phyloP scores from a whole-genome alignment of 495 filamentous ascomycete genomes.

The Penicillium macrosclerotiorum region DNA sequence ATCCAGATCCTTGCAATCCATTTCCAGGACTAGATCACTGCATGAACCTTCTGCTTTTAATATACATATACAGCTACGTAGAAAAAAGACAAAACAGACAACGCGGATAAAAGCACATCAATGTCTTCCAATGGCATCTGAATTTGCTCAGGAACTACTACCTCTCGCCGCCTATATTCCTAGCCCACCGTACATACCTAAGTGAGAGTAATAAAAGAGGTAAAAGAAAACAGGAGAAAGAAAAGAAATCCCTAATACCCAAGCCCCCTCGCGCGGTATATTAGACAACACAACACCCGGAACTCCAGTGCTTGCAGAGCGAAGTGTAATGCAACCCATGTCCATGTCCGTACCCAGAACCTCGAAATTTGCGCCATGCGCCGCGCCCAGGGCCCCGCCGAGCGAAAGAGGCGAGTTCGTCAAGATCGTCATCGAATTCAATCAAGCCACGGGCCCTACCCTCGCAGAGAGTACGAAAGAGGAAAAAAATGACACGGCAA shows the following conservation, averaged over 20 bases:
- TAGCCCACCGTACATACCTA: not conserved
- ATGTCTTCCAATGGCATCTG: no score
- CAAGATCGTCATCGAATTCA: slow-evolving; percentile 10
- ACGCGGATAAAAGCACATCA: no score
- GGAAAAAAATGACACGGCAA: not conserved
- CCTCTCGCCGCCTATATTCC: no score
- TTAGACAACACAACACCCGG: slow-evolving; percentile 15
- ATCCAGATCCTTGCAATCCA: no score
- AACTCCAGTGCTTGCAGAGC: slow-evolving; percentile 20
- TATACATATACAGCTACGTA: no score
- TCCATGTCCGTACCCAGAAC: not conserved
- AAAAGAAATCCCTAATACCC: slow-evolving; percentile 2
- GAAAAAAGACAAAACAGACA: no score
- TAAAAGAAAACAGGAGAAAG: not conserved
- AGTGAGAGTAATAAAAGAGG: not conserved
- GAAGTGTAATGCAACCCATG: slow-evolving; percentile 16
- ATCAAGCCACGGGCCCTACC: not conserved
- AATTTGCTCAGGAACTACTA: no score
- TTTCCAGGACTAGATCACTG: no score
- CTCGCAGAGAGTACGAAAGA: not conserved
- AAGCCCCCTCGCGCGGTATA: slow-evolving; percentile 15
- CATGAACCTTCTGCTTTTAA: no score
- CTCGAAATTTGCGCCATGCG: slow-evolving; percentile 7
- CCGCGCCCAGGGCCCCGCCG: not conserved
- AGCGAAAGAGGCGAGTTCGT: slow-evolving; percentile 3